Percentiles rank a stretch among this genome's conserved stretches.
phyloP scores from a whole-genome alignment of 2,329 filamentous ascomycete species.

The Epichloe sibirici region DNA sequence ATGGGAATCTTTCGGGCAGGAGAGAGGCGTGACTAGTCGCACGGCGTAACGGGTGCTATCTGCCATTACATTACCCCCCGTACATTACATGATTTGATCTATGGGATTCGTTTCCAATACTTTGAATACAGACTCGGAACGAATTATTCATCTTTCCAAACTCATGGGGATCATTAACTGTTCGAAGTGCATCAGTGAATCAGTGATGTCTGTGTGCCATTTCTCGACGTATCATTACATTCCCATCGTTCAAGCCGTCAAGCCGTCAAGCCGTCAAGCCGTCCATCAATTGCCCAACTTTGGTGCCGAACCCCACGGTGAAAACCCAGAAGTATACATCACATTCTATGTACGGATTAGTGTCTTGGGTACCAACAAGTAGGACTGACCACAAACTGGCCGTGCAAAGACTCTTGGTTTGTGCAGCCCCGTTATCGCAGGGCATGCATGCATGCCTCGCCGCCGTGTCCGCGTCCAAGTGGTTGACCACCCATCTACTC shows the following conservation, averaged over 20 bases:
- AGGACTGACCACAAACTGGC: background rate
- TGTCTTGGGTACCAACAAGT: background rate
- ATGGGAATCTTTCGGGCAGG: background rate
- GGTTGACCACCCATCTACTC: background rate
- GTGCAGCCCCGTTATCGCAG: background rate
- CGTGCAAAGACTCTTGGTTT: background rate
- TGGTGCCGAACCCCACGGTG: background rate
- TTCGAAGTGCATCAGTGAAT: too few species aligned
- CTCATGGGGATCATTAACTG: background rate
- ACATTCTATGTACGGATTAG: background rate
- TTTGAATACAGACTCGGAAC: background rate
- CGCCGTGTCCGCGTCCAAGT: background rate
- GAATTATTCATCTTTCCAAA: background rate
- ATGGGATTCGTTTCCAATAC: background rate
- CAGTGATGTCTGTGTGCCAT: too few species aligned
- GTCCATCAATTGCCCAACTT: background rate
- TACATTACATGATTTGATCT: background rate
- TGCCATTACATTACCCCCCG: background rate
- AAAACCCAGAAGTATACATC: background rate
- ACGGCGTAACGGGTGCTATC: conserved; percentile 6
- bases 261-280: too few species aligned
- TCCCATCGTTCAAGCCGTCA: too few species aligned
- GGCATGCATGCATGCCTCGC: conserved; percentile 5
- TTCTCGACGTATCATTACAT: too few species aligned
- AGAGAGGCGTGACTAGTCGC: conserved; percentile 4